phyloP scores from a whole-genome alignment of 352 stramenopile genomes.

The Ochromonadaceae sp. region DNA sequence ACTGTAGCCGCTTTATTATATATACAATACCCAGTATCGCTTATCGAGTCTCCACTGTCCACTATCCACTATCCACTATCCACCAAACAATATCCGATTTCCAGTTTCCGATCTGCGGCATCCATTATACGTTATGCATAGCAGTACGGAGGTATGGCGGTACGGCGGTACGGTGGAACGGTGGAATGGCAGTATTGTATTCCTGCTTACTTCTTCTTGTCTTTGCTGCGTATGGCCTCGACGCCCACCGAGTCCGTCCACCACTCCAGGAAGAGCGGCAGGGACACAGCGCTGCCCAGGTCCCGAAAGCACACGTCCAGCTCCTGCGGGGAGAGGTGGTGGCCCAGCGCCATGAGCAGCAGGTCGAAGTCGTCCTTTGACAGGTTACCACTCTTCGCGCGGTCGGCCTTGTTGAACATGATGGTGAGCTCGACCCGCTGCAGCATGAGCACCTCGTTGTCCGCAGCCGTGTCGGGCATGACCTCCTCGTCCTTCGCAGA shows the following conservation, averaged over 20 bases:
- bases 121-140: no score
- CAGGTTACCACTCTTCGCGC: no score
- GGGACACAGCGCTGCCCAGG: neutral
- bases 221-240: constrained; percentile 11
- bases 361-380: constrained; percentile 6
- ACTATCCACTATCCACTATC: no score
- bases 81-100: no score
- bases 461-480: neutral
- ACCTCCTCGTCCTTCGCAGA: neutral
- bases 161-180: no score
- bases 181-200: no score
- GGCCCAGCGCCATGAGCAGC: constrained; percentile 2
- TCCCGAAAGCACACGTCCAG: neutral
- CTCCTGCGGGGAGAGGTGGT: neutral
- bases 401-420: constrained; percentile 25
- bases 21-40: no score
- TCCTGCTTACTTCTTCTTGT: neutral
- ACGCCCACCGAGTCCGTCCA: neutral
- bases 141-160: no score
- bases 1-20: no score
- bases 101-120: no score
- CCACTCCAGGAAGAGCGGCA: constrained; percentile 13
- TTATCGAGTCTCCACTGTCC: no score
- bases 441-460: neutral
- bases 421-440: neutral